phyloP scores from a whole-genome alignment of 139 green algal genomes.

The Edaphochlamys debaryana region DNA sequence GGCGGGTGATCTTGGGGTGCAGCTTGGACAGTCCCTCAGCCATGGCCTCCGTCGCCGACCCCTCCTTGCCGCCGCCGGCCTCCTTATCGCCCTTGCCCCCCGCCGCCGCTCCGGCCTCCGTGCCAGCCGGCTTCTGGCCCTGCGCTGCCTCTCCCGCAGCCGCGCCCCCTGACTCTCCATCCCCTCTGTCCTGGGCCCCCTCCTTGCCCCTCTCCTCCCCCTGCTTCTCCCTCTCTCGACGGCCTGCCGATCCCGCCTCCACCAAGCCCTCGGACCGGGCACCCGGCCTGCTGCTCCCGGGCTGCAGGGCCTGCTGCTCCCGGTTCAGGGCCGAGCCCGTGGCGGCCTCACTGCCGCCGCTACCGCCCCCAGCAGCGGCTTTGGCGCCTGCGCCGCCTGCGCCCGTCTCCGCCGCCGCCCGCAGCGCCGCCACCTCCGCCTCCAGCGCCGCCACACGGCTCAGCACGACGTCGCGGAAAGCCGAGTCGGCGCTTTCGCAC shows the following conservation, averaged over 20 bases:
- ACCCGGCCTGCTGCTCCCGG: no score
- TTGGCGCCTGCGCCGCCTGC: neutral
- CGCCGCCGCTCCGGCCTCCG: no score
- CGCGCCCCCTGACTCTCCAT: no score
- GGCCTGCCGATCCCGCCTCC: no score
- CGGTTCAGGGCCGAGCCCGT: neutral
- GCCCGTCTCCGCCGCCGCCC: neutral
- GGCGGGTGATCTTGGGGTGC: slow-evolving; percentile 35
- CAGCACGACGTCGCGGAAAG: neutral
- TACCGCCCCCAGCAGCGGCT: neutral
- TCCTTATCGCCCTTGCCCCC: no score
- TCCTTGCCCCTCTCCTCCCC: no score
- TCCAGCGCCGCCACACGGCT: slow-evolving; percentile 29
- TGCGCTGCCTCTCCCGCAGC: neutral
- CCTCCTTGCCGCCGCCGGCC: no score
- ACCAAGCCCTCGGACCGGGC: no score
- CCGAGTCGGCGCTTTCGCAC: slow-evolving; percentile 14
- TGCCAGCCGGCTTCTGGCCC: no score
- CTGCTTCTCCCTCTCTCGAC: no score
- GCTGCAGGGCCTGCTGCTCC: neutral
- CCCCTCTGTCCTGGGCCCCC: neutral
- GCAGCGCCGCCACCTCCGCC: slow-evolving; percentile 10
- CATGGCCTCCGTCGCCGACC: slow-evolving; percentile 10
- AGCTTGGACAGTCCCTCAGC: slow-evolving; percentile 24
- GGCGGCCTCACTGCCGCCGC: neutral